Percentiles rank a stretch among this genome's conserved stretches.
Conservation (phyloP, 2,329 filamentous ascomycete species). For the Nemania diffusa region DNA sequence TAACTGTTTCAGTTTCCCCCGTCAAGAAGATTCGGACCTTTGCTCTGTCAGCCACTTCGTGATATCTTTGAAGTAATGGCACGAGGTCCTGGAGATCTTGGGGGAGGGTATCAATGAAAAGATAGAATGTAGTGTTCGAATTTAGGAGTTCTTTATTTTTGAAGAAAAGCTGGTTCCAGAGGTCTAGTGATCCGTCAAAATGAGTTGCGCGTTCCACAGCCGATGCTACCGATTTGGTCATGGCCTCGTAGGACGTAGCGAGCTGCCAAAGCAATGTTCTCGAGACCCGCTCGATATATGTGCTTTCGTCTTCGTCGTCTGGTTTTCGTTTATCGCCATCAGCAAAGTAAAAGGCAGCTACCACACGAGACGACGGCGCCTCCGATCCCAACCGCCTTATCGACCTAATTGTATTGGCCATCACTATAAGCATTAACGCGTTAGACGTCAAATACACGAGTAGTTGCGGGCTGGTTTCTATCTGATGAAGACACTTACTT, state of each 20-base stretch:
- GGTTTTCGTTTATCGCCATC: constrained; percentile 47
- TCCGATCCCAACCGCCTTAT: constrained; percentile 41
- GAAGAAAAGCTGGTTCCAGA: constrained; percentile 49
- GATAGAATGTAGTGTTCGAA: constrained; percentile 48
- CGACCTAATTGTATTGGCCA: constrained; percentile 47
- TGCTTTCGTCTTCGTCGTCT: constrained; percentile 44
- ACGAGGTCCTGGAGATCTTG: constrained; percentile 41
- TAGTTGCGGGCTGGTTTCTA: background rate
- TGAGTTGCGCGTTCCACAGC: constrained; percentile 42
- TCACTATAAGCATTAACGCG: constrained; percentile 28
- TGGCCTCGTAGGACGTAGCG: constrained; percentile 47
- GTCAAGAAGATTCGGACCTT: constrained; percentile 47
- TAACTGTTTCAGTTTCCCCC: constrained; percentile 37
- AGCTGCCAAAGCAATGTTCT: constrained; percentile 50
- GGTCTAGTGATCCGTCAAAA: constrained; percentile 46
- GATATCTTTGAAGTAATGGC: constrained; percentile 43
- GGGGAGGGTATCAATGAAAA: constrained; percentile 49
- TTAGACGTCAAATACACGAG: constrained; percentile 1
- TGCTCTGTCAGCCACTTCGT: constrained; percentile 32
- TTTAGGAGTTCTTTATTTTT: constrained; percentile 48
- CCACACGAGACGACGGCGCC: constrained; percentile 42
- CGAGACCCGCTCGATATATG: constrained; percentile 41
- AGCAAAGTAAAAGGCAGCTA: constrained; percentile 47
- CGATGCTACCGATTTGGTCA: constrained; percentile 48
- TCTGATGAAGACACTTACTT: constrained; percentile 26